phyloP scores from a whole-genome alignment of 1,284 basidiomycete species.

The Xanthoconium separans region DNA sequence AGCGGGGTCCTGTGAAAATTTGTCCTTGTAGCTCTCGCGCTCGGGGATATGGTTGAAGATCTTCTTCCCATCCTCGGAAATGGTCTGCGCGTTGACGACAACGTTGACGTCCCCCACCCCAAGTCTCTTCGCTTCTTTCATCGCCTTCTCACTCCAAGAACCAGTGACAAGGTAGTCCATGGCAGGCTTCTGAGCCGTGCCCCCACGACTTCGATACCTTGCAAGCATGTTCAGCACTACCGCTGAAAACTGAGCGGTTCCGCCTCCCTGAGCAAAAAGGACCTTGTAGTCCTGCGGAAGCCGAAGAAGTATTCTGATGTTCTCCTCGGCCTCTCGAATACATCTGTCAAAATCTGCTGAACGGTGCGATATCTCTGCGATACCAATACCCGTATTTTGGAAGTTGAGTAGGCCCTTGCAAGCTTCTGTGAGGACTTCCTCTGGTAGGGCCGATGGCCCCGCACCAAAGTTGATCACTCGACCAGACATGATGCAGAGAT shows the following conservation, averaged over 20 bases:
- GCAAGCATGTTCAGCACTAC: constrained; percentile 88
- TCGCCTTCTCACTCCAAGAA: constrained; percentile 87
- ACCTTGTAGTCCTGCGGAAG: constrained; percentile 85
- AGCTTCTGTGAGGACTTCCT: constrained; percentile 79
- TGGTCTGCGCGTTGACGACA: constrained; percentile 63
- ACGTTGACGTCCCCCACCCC: constrained; percentile 60
- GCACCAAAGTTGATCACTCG: constrained; percentile 87
- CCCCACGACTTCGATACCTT: constrained; percentile 69
- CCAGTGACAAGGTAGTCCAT: constrained; percentile 92
- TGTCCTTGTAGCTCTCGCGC: constrained; percentile 70
- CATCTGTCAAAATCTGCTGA: constrained; percentile 83
- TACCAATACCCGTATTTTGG: constrained; percentile 84
- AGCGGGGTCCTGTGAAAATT: constrained; percentile 79
- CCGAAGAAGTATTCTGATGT: constrained; percentile 72
- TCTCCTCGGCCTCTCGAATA: constrained; percentile 64
- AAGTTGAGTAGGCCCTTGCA: constrained; percentile 83
- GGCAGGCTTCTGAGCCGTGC: constrained; percentile 53
- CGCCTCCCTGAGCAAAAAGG: constrained; percentile 92
- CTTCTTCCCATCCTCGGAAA: constrained; percentile 60
- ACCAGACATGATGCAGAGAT: constrained; percentile 19
- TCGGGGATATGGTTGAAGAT: constrained; percentile 82
- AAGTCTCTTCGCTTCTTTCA: constrained; percentile 76
- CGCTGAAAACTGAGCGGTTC: constrained; percentile 86
- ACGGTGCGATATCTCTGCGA: constrained; percentile 92
- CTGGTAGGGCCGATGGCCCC: constrained; percentile 87